Evolutionary conservation across 139 green algal species (phyloP), one percentile per base, ranked within the genome.

Genomic region (Zygnema cylindricum): DNA sequence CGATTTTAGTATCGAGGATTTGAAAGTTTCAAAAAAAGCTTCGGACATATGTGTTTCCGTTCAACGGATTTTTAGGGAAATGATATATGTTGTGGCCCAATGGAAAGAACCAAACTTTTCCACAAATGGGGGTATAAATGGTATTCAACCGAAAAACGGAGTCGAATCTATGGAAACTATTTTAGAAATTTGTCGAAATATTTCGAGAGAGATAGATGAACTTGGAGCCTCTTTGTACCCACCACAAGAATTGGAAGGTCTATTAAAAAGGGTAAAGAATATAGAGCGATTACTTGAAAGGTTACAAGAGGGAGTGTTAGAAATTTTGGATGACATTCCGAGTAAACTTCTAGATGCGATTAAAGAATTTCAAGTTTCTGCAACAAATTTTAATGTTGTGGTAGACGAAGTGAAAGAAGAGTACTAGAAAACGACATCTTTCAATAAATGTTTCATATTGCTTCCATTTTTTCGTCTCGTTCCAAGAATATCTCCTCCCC

Each of bases 171-270:
- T 82, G 25, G 75, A 82, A 73, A 82, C 25, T 79, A 79, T 82
- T 57, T 25, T 82, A 73, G 33, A 82, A 32, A 25, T 82, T 25
- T 82, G n/a, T 25, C 57, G 33, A 73, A 32, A 82, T 25, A 25
- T 82, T 25, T 82, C 75, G 25, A 79, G n/a, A 30, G 75, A 82
- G 25, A 25, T 82, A 25, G 75, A 82, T 81, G 75, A 82, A 32
- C 57, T 82, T 30, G 75, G 75, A 73, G 75, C 75, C 25, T 57
- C n/a, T 25, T 82, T 82, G 75, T 82, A 82, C 75, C 75, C 75
- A 25, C 75, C 75, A 33, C 75, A 82, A 82, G 75, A 82, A 25
- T 25, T 25, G 71, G 57, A 25, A 35, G 30, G 25, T 25, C 57
- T 73, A 35, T 73, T 30, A 35, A 73, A 30, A 25, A 25, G 30